Percentiles rank a stretch among this genome's conserved stretches.
These are phyloP conservation scores for Cyclotella baltica DNA, from an alignment of 108 stramenopile genomes.

Conservation along the genomic window DNA sequence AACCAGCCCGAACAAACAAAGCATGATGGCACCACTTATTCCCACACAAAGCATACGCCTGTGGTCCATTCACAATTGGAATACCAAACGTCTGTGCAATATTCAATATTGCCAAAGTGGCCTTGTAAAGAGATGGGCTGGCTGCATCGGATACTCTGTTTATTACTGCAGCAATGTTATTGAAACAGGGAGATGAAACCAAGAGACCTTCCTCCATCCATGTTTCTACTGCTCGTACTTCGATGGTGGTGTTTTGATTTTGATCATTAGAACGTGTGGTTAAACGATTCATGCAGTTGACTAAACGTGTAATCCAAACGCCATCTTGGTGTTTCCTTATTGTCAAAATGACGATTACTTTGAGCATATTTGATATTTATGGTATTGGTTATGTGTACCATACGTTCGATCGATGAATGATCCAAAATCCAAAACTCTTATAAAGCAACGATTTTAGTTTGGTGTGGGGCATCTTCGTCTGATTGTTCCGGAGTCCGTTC, in stretches of 20 bases:
- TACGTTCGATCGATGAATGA: too few relatives aligned
- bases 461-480: too few relatives aligned
- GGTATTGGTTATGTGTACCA: too few relatives aligned
- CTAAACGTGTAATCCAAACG: slow-evolving; percentile 1
- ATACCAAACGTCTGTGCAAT: background rate
- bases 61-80: background rate
- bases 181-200: background rate
- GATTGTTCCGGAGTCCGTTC: too few relatives aligned
- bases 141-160: slow-evolving; percentile 7
- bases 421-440: too few relatives aligned
- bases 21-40: slow-evolving; percentile 11
- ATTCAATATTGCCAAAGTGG: background rate
- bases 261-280: background rate
- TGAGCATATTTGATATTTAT: background rate
- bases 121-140: slow-evolving; percentile 2
- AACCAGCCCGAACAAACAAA: background rate
- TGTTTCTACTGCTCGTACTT: slow-evolving; percentile 7
- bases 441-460: too few relatives aligned
- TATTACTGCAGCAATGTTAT: slow-evolving; percentile 7
- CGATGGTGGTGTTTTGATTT: background rate
- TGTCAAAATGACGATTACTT: background rate
- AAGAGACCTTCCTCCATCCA: slow-evolving; percentile 3
- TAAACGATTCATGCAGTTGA: background rate
- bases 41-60: slow-evolving; percentile 2
- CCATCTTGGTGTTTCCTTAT: slow-evolving; percentile 2